Base-by-base conservation (phyloP, 345 rosid species). In the Xanthoceras sorbifolium region DNA sequence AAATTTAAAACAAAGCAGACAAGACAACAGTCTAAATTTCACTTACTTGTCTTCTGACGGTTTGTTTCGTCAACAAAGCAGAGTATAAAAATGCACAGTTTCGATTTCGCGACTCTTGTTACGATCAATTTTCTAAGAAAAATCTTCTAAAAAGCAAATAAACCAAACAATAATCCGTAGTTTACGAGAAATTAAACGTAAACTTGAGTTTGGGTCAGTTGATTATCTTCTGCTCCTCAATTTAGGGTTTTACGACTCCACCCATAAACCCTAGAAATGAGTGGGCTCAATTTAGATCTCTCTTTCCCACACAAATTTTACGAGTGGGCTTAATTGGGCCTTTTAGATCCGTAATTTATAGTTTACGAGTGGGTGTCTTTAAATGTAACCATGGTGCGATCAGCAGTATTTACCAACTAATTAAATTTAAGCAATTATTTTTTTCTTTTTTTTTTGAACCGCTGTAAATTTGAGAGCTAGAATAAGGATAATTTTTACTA, bases 221-320 rank as follows among this genome's bases (percentile, higher is more conserved):
- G 54, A 38, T 72, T 72, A 18, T 29, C 55, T 62, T n/a, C 76
- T n/a, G 29, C 3, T 34, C 22, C 28, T 17, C 12, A 10, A 63
- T 11, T 72, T 46, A 61, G 59, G 68, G 76, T 73, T 42, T 65
- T 40, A 42, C 32, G 1, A 14, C 14, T 36, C 54, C 1, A 5
- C 67, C 67, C 6, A 40, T 17, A 10, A 61, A 28, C 68, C 76
- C 59, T 61, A 61, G 7, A 61, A 42, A 60, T 42, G 23, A 72
- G 25, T 44, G 42, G 59, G 23, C 44, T 29, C 0, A 0, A 52
- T 25, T 57, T n/a, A 4, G 12, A 10, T 57, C 28, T 22, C 20
- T 57, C 9, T 54, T 20, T 5, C 26, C 1, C 23, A 6, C 25
- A n/a, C 14, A n/a, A n/a, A n/a, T n/a, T n/a, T n/a, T n/a, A n/a